Evolutionary conservation across 1,284 basidiomycete genomes (phyloP), one percentile per base, ranked within the genome.

Genomic region (Malassezia sympodialis): DNA sequence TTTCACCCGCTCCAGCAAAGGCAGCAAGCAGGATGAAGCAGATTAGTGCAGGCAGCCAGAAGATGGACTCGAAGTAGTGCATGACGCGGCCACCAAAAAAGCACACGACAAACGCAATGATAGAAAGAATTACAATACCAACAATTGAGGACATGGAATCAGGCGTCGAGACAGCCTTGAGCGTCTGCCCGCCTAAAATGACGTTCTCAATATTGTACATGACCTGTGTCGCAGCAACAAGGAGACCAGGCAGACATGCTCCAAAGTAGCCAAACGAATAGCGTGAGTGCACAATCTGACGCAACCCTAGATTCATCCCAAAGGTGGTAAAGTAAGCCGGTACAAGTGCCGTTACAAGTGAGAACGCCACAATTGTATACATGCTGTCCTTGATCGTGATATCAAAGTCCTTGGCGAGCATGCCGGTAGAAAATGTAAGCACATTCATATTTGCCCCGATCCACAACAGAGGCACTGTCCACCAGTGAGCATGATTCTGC

Each of bases 51-150:
- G 88, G 88, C 21, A 87, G 77, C 84, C 86, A 90, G 3, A 84
- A 79, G 57, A 81, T 83, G 8, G 81, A 78, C 59, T 84, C 82
- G 65, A 82, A 83, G 51, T 77, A 65, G 64, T 83, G 82, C 19
- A 90, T 78, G 8, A 88, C 80, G 47, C 78, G 81, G 69, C 83
- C 83, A 0, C 88, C 88, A 68, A 83, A 85, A 72, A 90, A 90
- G 12, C 85, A 87, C 17, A 90, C 76, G 14, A 87, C 70, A 26
- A 94, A 79, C 3, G 87, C 84, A 45, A 91, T 79, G 26, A 86
- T 62, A 0, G 82, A 80, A 24, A 91, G 84, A 41, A 96, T 83
- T 23, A 90, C 85, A 54, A 94, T 96, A 0, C 90, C 90, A 12
- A 91, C 85, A 34, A 71, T 72, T 17, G 77, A 68, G 0, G 75